A percentile compares a stretch with the other conserved stretches of the same genome.
phyloP scores from a whole-genome alignment of 371 early-diverging fungal genomes.

The Mucor irregularis region DNA sequence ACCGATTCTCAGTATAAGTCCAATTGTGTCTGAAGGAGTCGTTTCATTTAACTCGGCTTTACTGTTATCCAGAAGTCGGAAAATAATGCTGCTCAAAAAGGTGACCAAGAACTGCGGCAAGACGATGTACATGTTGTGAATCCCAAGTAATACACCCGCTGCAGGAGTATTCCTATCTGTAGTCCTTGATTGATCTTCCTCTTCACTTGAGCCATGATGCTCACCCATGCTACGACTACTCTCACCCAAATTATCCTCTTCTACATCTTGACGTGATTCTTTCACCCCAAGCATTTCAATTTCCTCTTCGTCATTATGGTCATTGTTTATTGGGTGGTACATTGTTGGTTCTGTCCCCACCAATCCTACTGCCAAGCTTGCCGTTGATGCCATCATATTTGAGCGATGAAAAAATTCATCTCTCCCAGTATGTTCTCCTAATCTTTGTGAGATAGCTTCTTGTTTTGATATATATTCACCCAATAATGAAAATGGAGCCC shows the following conservation, averaged over 20 bases:
- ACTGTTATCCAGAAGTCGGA: constrained; percentile 60
- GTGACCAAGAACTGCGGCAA: constrained; percentile 89
- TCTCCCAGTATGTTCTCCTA: background rate
- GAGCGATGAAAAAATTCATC: background rate
- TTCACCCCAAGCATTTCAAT: constrained; percentile 21
- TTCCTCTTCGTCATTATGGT: constrained; percentile 16
- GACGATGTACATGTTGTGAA: constrained; percentile 94
- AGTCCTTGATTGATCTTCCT: background rate
- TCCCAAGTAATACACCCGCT: constrained; percentile 87
- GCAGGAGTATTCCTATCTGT: constrained; percentile 26
- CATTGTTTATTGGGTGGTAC: constrained; percentile 33
- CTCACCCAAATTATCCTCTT: background rate
- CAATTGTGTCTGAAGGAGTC: constrained; percentile 54
- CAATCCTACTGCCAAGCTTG: constrained; percentile 29
- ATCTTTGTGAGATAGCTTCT: constrained; percentile 12
- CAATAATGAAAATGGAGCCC: constrained; percentile 92
- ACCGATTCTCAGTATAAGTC: constrained; percentile 61
- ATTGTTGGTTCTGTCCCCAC: constrained; percentile 40
- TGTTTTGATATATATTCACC: constrained; percentile 76
- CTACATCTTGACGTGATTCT: background rate
- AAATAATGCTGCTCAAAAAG: constrained; percentile 73
- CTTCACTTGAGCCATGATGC: too few species aligned
- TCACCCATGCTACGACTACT: background rate
- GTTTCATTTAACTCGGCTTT: constrained; percentile 18
- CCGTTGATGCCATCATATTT: constrained; percentile 24